Base-by-base conservation (phyloP, 768 basidiomycete genomes). In the Pleurotus djamor region DNA sequence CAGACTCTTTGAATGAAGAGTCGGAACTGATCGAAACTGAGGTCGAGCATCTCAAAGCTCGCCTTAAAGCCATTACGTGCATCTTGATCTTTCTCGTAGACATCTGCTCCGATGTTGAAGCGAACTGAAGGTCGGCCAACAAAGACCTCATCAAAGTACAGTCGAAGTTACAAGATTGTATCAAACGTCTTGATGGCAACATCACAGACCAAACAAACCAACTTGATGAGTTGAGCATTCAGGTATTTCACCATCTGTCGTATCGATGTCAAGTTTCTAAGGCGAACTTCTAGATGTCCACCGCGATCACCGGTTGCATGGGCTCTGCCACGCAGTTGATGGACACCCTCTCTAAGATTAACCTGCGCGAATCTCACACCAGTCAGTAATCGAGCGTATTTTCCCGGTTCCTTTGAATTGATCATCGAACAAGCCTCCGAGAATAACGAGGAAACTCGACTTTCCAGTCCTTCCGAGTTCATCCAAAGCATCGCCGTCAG, bases 51-150 rank as follows among this genome's bases (percentile, higher is more conserved):
- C 62, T 75, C 32, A 72, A 67, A 52, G 60, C 64, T 33, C 72
- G 75, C 17, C 58, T 72, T 4, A 63, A 63, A 9, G 64, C 66
- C n/a, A 68, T 67, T 5, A 74, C 70, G 75, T 76, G 43, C 4
- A 69, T 28, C 7, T 58, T n/a, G 21, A 28, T 33, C 44, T 12
- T 33, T 3, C 28, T n/a, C 13, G 12, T 28, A 14, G 34, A 32
- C 55, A 36, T 35, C 38, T 54, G 49, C 37, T 41, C 7, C 34
- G 44, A 16, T 48, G 16, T 63, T 3, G n/a, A 13, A 8, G 33
- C 38, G 38, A n/a, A 41, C 1, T 10, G n/a, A 32, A 60, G 59
- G 43, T 33, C 36, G 32, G 70, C 69, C 1, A 64, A 64, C 16
- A 68, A 72, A 50, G 60, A 64, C 8, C 43, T 68, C 37, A 49